Percentiles rank a stretch among this genome's conserved stretches.
phyloP scores from a whole-genome alignment of 768 basidiomycete genomes.

The Collybiopsis luxurians region DNA sequence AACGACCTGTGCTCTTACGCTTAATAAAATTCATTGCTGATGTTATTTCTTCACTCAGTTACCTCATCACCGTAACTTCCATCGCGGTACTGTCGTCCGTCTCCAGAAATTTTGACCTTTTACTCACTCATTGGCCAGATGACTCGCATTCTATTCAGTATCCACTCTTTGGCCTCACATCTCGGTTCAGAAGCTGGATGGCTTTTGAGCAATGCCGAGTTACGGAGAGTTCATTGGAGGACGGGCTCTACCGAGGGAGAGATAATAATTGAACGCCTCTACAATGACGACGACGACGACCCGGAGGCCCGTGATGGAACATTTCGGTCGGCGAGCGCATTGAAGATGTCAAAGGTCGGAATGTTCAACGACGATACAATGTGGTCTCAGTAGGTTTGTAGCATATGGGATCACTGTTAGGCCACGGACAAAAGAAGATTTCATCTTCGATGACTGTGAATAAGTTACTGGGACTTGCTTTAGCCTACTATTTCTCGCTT shows the following conservation, averaged over 20 bases:
- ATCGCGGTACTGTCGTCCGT: slow-evolving; percentile 17
- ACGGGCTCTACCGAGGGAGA: slow-evolving; percentile 34
- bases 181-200: slow-evolving; percentile 39
- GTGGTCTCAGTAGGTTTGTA: neutral
- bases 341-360: slow-evolving; percentile 3
- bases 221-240: slow-evolving; percentile 40
- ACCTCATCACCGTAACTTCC: slow-evolving; percentile 23
- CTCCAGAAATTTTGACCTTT: neutral
- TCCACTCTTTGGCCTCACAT: slow-evolving; percentile 38
- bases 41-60: slow-evolving; percentile 7
- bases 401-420: neutral
- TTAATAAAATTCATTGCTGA: neutral
- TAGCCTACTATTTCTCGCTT: too few relatives aligned
- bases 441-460: too few relatives aligned
- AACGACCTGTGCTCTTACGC: neutral
- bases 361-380: slow-evolving; percentile 1
- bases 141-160: slow-evolving; percentile 36
- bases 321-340: neutral
- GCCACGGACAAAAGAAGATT: too few relatives aligned
- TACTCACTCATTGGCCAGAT: slow-evolving; percentile 21
- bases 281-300: slow-evolving; percentile 11
- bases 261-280: slow-evolving; percentile 29
- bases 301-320: neutral
- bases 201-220: slow-evolving; percentile 43
- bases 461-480: too few relatives aligned